These are phyloP conservation scores for Polytrichum commune DNA, from an alignment of 225 moss, liverwort and hornwort species.

Conservation along the genomic window DNA sequence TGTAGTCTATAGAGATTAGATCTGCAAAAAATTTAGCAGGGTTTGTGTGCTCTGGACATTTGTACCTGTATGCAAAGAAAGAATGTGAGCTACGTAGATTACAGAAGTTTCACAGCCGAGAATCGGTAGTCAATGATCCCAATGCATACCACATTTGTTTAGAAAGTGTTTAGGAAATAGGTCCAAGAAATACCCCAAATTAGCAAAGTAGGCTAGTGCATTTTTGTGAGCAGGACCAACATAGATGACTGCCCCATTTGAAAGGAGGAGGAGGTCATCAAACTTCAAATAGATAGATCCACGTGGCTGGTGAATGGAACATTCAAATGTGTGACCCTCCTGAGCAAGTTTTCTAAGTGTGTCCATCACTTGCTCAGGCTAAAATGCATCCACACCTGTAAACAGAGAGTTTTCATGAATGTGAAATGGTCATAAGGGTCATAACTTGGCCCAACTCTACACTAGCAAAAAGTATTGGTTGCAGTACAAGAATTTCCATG, in stretches of 20 bases:
- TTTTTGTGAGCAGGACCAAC: slow-evolving; percentile 71
- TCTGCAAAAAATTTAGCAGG: slow-evolving; percentile 98
- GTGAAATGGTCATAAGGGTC: too few species aligned
- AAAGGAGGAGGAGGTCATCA: slow-evolving; percentile 83
- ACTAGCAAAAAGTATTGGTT: too few species aligned
- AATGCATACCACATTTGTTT: not conserved
- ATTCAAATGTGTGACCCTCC: slow-evolving; percentile 89
- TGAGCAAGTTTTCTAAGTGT: slow-evolving; percentile 79
- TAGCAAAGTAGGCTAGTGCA: slow-evolving; percentile 70
- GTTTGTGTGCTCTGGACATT: slow-evolving; percentile 81
- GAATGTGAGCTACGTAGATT: too few species aligned
- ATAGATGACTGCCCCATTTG: slow-evolving; percentile 77
- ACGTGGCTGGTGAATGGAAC: slow-evolving; percentile 95
- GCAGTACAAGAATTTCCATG: too few species aligned
- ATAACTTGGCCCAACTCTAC: too few species aligned
- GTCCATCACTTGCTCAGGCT: slow-evolving; percentile 97
- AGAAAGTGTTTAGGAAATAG: not conserved
- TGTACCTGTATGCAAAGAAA: slow-evolving; percentile 30
- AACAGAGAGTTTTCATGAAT: not conserved
- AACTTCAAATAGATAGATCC: slow-evolving; percentile 95
- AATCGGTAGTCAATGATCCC: too few species aligned
- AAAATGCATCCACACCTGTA: slow-evolving; percentile 89
- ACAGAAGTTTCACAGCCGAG: too few species aligned
- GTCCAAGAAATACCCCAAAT: slow-evolving; percentile 43
- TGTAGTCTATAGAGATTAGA: slow-evolving; percentile 90